A percentile compares a stretch with the other conserved stretches of the same genome.
Conservation (phyloP, 441 rosid species). For the Sinapis alba region DNA sequence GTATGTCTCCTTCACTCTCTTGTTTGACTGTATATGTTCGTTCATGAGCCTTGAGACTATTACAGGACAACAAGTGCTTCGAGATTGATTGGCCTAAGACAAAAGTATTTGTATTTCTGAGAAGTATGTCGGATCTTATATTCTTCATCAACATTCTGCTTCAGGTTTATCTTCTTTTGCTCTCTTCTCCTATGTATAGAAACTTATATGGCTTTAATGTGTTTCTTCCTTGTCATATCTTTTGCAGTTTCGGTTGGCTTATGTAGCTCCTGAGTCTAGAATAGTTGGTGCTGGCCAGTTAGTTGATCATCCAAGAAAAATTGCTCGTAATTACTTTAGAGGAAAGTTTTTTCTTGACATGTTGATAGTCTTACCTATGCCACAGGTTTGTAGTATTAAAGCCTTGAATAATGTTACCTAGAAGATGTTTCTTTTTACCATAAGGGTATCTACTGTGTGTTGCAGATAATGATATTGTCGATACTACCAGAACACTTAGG, state of each 20-base stretch:
- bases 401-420: background rate
- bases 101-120: constrained; percentile 48
- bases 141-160: constrained; percentile 75
- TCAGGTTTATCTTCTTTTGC: constrained; percentile 59
- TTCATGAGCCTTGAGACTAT: background rate
- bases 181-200: background rate
- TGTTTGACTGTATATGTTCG: constrained; percentile 6
- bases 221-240: constrained; percentile 6
- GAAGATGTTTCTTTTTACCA: constrained; percentile 9
- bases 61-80: constrained; percentile 67
- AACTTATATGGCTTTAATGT: background rate
- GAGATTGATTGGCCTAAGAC: constrained; percentile 55
- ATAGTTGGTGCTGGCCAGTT: constrained; percentile 92
- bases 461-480: constrained; percentile 62
- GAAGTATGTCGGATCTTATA: constrained; percentile 69
- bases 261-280: constrained; percentile 77
- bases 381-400: constrained; percentile 36
- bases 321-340: constrained; percentile 63
- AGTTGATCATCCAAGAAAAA: constrained; percentile 80
- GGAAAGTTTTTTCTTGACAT: constrained; percentile 67
- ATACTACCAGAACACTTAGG: constrained; percentile 51
- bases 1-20: constrained; percentile 38
- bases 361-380: constrained; percentile 51
- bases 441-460: constrained; percentile 10
- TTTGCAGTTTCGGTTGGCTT: constrained; percentile 82